Evolutionary conservation across 495 filamentous ascomycete species (phyloP), one percentile per base, ranked within the genome.

Genomic region (Aspergillus wentii): DNA sequence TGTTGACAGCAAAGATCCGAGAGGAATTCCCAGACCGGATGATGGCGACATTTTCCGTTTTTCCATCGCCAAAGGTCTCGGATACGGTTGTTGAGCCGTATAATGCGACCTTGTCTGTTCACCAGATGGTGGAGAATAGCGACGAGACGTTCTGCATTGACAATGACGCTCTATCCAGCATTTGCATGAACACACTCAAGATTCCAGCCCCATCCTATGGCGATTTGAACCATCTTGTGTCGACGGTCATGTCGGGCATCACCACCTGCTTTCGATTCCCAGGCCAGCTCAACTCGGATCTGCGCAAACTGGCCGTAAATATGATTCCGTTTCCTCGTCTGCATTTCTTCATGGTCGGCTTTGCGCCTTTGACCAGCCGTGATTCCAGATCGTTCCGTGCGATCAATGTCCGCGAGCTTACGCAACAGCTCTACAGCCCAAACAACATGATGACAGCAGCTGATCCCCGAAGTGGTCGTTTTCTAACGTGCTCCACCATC

Each of bases 381-480:
- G 88, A 90, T 57, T 80, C 90, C 55, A 61, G 88, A 78, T 83
- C 82, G 44, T 99, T 97, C 92, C 94, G 92, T 62, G 89, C 94
- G 47, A 83, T 99, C 66, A 86, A 80, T 59, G 92, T 99, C 43
- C 92, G 92, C 22, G 92, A 99, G 78, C 79, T 99, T 68, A 99
- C 92, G 59, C 92, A 99, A 76, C 92, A 99, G 71, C 97, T 99
- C 89, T 99, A 87, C 77, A 94, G 97, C 76, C 92, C 92, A 58
- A 99, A 99, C 86, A 99, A 99, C 81, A 99, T 99, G 92, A 99
- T 99, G 92, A 94, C 92, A 69, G 92, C 92, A 39, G 91, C 89
- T 38, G 92, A 99, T 75, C 97, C 97, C 86, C 85, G 92, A 54
- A 99, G 97, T 66, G 92, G 92, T 57, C 94, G 92, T 49, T 99